Percentiles rank a stretch among this genome's conserved stretches.
Evolutionary conservation across 495 filamentous ascomycete genomes (phyloP).

Genomic region (Penicillium riverlandense): DNA sequence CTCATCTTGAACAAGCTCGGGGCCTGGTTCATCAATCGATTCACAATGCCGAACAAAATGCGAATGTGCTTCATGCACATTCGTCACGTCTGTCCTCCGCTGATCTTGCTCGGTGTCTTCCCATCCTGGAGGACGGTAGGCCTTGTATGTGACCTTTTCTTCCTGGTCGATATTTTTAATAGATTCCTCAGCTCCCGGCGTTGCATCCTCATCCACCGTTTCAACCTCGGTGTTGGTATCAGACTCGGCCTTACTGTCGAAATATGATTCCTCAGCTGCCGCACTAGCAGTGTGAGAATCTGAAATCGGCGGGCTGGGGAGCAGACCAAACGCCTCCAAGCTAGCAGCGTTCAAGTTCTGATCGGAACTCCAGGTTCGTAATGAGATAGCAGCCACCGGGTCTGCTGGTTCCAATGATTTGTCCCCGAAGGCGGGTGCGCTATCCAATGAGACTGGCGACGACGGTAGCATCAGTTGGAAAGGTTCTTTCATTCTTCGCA

Average conservation of each 20-base stretch:
- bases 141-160: conserved; percentile 4
- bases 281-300: conserved; percentile 25
- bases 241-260: not conserved
- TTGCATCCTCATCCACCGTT: conserved; percentile 1
- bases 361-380: conserved; percentile 38
- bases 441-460: conserved; percentile 27
- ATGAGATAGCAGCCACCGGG: conserved; percentile 14
- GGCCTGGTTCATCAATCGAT: conserved; percentile 6
- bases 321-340: conserved; percentile 32
- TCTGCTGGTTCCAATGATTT: conserved; percentile 11
- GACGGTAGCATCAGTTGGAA: conserved; percentile 34
- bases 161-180: not conserved
- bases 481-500: conserved; percentile 41
- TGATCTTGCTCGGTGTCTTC: conserved; percentile 2
- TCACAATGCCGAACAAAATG: conserved; percentile 27
- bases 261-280: conserved; percentile 17
- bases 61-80: conserved; percentile 35
- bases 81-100: conserved; percentile 14
- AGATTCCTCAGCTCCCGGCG: not conserved
- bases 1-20: not conserved
- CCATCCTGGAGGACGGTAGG: conserved; percentile 10
- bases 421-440: conserved; percentile 7
- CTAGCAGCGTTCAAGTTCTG: conserved; percentile 28
- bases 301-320: conserved; percentile 37
- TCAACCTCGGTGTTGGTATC: not conserved